These are phyloP conservation scores for Colletotrichum sojae DNA, from an alignment of 2,329 filamentous ascomycete species.

Conservation along the genomic window DNA sequence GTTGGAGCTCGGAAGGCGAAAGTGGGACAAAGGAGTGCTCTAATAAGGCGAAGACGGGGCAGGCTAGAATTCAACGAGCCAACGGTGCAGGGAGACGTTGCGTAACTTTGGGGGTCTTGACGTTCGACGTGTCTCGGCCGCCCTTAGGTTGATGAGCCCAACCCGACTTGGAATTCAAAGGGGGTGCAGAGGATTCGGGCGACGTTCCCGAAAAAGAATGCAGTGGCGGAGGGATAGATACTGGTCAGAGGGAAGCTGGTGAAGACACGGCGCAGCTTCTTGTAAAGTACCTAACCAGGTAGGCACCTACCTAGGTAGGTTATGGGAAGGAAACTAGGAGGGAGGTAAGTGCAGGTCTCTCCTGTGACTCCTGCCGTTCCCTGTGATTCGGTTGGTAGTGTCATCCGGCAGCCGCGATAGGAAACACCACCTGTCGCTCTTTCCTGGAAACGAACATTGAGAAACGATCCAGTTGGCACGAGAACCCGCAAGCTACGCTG, in stretches of 20 bases:
- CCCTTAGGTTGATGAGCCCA: constrained; percentile 15
- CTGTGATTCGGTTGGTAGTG: not conserved
- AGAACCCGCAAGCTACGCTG: not conserved
- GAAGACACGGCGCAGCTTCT: not conserved
- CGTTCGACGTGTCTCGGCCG: constrained; percentile 32
- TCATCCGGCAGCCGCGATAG: not conserved
- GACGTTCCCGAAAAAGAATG: not conserved
- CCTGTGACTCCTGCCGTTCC: not conserved
- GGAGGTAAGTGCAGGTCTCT: not conserved
- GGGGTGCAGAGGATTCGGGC: not conserved
- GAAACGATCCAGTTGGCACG: not conserved
- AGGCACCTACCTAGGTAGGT: too few species aligned
- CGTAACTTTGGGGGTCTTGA: constrained; percentile 24
- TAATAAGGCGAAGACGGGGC: constrained; percentile 28
- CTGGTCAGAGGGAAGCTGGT: not conserved
- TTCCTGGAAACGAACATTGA: constrained; percentile 16
- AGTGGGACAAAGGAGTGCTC: constrained; percentile 5
- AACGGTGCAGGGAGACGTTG: constrained; percentile 27
- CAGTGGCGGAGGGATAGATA: not conserved
- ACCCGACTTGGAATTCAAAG: constrained; percentile 7
- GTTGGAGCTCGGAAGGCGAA: not conserved
- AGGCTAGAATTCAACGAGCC: constrained; percentile 14
- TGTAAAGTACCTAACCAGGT: not conserved
- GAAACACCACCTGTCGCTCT: not conserved
- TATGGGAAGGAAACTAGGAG: too few species aligned